Base-by-base conservation (phyloP, 306 rosid genomes). In the Rosa chinensis region DNA sequence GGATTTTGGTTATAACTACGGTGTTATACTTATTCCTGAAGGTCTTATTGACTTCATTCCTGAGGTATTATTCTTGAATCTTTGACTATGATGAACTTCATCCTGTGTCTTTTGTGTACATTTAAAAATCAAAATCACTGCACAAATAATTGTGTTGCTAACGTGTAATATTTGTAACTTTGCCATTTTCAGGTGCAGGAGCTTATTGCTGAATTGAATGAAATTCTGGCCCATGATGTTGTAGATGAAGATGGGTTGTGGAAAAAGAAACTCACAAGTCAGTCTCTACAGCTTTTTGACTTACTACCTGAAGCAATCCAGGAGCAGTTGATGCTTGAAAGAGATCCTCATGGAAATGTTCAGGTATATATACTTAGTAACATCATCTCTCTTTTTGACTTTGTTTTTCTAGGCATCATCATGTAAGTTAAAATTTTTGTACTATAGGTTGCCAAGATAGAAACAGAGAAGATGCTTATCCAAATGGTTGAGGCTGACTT, bases 291-390 rank as follows among this genome's bases (percentile, higher is more conserved):
- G 76, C 99, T 96, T 80, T 96, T 96, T 83, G 99, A 93, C 1
- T 84, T 96, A 70, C 85, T 96, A 83, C 99, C 99, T 82, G 86
- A 75, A 93, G 97, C 97, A 79, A 96, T 96, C 83, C 98, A 96
- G 85, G 99, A 96, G 87, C 99, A 96, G 71, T 78, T 96, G 90
- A 85, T 96, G 98, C 99, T 96, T 79, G 99, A 96, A 84, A 91
- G 99, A 87, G 99, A 96, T 87, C 99, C 99, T n/a, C 99, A 96
- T 82, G 99, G 99, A 88, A 96, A 96, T 86, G 99, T 96, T 67
- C 99, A 96, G 98, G 99, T 91, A 73, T 66, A 45, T 91, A 73
- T 66, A 42, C 48, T 73, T 25, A 59, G 28, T 80, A 10, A 62
- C 66, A 66, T 79, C 66, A 66, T 79, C 77, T 73, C 62, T 43